Evolutionary conservation across 2,329 filamentous ascomycete genomes (phyloP).

Genomic region (Trichophyton mentagrophytes): DNA sequence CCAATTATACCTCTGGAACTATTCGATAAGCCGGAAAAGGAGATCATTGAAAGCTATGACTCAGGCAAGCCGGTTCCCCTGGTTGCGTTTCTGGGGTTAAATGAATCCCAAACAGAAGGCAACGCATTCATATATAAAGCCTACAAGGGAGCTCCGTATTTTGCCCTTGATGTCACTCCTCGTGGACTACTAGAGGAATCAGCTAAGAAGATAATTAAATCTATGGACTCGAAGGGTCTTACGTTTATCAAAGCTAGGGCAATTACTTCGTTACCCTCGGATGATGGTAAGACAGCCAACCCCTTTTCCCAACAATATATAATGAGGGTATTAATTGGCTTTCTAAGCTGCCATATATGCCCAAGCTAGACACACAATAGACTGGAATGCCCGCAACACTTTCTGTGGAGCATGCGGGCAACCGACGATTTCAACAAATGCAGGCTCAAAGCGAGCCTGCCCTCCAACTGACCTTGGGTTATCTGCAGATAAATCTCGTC

Average conservation of each 20-base stretch:
- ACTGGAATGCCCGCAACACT: slow-evolving; percentile 88
- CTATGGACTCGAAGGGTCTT: slow-evolving; percentile 48
- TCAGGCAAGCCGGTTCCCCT: slow-evolving; percentile 55
- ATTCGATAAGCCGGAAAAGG: slow-evolving; percentile 59
- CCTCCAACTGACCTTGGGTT: slow-evolving; percentile 32
- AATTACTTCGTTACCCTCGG: slow-evolving; percentile 46
- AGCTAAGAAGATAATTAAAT: slow-evolving; percentile 46
- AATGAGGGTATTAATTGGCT: too few relatives aligned
- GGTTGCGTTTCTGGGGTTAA: slow-evolving; percentile 72
- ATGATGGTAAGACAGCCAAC: slow-evolving; percentile 41
- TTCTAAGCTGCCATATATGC: slow-evolving; percentile 71
- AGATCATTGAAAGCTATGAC: slow-evolving; percentile 60
- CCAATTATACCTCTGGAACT: slow-evolving; percentile 58
- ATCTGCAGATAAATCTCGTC: slow-evolving; percentile 33
- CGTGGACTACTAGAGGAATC: slow-evolving; percentile 50
- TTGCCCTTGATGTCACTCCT: slow-evolving; percentile 79
- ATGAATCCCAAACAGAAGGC: slow-evolving; percentile 46
- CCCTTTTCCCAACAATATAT: background rate
- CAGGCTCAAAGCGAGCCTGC: slow-evolving; percentile 33
- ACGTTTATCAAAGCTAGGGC: slow-evolving; percentile 56
- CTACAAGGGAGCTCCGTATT: slow-evolving; percentile 71
- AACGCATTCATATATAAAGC: slow-evolving; percentile 35
- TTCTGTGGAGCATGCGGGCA: slow-evolving; percentile 86
- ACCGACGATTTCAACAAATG: slow-evolving; percentile 49
- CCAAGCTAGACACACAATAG: slow-evolving; percentile 72